Conservation (phyloP, 2,329 filamentous ascomycete genomes). For the Pseudopithomyces maydicus region DNA sequence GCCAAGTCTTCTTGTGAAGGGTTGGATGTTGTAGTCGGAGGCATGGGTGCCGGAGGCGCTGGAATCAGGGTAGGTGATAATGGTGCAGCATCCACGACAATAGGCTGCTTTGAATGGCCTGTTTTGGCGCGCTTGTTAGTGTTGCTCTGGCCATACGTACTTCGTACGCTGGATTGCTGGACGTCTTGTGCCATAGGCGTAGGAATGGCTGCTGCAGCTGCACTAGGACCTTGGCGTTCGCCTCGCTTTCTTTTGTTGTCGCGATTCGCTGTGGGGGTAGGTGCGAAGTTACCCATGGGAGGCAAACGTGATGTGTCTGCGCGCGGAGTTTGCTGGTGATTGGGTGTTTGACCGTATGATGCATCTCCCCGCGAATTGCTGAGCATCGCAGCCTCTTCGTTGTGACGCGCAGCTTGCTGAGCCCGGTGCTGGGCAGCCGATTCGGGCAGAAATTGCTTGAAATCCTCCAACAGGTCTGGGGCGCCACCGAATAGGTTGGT, state of each 20-base stretch:
- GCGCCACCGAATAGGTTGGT: slow-evolving; percentile 92
- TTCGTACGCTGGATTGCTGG: slow-evolving; percentile 38
- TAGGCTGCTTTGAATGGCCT: slow-evolving; percentile 64
- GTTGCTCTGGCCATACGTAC: slow-evolving; percentile 33
- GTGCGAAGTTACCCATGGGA: slow-evolving; percentile 92
- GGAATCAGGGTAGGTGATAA: slow-evolving; percentile 89
- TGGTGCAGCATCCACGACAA: slow-evolving; percentile 61
- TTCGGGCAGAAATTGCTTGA: slow-evolving; percentile 97
- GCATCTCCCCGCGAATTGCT: slow-evolving; percentile 66
- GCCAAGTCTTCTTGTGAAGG: slow-evolving; percentile 83
- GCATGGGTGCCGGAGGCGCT: slow-evolving; percentile 83
- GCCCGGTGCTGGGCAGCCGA: slow-evolving; percentile 67
- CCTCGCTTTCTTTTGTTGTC: slow-evolving; percentile 85
- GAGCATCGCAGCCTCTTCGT: slow-evolving; percentile 71
- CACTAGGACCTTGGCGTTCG: slow-evolving; percentile 59
- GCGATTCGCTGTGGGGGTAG: slow-evolving; percentile 79
- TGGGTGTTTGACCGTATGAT: slow-evolving; percentile 49
- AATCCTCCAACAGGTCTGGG: slow-evolving; percentile 93
- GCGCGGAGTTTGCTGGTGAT: slow-evolving; percentile 55
- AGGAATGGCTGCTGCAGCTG: slow-evolving; percentile 46
- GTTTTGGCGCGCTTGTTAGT: slow-evolving; percentile 67
- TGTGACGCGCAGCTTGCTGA: slow-evolving; percentile 66
- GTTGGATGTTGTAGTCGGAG: slow-evolving; percentile 73
- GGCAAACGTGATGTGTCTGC: slow-evolving; percentile 66
- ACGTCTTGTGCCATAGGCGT: slow-evolving; percentile 38